Evolutionary conservation across 2,329 filamentous ascomycete species (phyloP).

Genomic region (Lasiodiplodia gonubiensis): DNA sequence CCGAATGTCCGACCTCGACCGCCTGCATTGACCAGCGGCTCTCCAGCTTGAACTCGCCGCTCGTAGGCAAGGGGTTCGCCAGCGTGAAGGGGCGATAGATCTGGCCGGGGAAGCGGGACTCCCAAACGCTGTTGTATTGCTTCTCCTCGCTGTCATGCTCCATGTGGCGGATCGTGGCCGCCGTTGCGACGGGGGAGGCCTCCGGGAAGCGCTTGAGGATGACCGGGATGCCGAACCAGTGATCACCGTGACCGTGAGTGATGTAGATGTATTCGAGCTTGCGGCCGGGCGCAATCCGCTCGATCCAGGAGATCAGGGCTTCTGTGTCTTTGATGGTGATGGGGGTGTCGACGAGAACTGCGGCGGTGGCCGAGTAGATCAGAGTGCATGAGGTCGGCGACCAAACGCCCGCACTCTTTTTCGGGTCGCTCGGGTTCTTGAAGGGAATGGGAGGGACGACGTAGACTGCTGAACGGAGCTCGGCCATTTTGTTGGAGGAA

Average conservation of each 20-base stretch:
- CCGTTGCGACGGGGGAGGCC: constrained; percentile 36
- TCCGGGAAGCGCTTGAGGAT: constrained; percentile 41
- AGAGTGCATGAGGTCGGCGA: constrained; percentile 37
- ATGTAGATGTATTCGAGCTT: constrained; percentile 47
- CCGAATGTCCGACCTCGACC: constrained; percentile 34
- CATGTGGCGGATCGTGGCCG: constrained; percentile 34
- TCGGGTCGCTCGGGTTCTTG: not conserved
- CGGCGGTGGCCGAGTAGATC: constrained; percentile 37
- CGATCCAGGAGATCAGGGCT: constrained; percentile 46
- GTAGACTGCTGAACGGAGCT: constrained; percentile 19
- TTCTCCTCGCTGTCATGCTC: constrained; percentile 32
- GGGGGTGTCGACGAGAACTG: constrained; percentile 49
- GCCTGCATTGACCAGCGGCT: constrained; percentile 32
- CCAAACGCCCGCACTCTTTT: constrained; percentile 21
- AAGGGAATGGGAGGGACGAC: constrained; percentile 16
- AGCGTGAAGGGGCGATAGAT: not conserved
- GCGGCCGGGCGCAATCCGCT: constrained; percentile 34
- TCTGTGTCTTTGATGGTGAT: constrained; percentile 40
- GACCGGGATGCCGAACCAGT: constrained; percentile 46
- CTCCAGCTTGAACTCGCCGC: constrained; percentile 34
- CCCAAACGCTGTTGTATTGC: constrained; percentile 1
- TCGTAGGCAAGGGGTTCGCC: constrained; percentile 29
- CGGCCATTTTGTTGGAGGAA: not conserved
- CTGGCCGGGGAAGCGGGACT: not conserved
- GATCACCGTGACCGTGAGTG: constrained; percentile 52